Conservation (phyloP, 2,329 filamentous ascomycete species). For the Talaromyces sp. region DNA sequence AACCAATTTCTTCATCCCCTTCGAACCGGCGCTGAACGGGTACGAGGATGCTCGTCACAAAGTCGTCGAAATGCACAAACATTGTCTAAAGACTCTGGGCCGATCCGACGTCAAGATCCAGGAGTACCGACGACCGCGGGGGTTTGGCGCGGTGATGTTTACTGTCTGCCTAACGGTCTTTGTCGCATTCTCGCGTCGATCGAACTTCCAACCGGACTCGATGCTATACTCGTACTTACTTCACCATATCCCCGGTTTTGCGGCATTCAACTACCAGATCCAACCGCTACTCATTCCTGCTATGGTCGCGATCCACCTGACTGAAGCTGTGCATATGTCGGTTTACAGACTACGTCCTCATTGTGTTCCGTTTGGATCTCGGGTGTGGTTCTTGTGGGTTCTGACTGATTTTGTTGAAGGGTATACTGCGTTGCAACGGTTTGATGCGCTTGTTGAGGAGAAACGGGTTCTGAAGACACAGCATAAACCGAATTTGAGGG, state of each 20-base stretch:
- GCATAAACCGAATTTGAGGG: slow-evolving; percentile 16
- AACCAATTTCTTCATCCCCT: slow-evolving; percentile 50
- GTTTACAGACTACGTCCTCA: slow-evolving; percentile 45
- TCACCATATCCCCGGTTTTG: slow-evolving; percentile 53
- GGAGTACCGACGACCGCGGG: slow-evolving; percentile 49
- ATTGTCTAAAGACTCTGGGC: slow-evolving; percentile 56
- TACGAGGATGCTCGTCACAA: slow-evolving; percentile 64
- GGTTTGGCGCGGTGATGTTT: slow-evolving; percentile 52
- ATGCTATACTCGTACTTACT: slow-evolving; percentile 49
- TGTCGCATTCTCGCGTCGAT: slow-evolving; percentile 45
- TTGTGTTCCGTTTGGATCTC: slow-evolving; percentile 46
- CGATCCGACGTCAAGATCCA: slow-evolving; percentile 53
- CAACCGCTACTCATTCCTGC: slow-evolving; percentile 55
- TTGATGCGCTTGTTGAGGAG: slow-evolving; percentile 40
- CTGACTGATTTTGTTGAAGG: slow-evolving; percentile 51
- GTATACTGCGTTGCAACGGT: slow-evolving; percentile 44
- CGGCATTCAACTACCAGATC: slow-evolving; percentile 53
- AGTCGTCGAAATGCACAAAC: slow-evolving; percentile 66
- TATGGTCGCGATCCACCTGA: slow-evolving; percentile 59
- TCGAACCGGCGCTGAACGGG: slow-evolving; percentile 65
- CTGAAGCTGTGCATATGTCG: slow-evolving; percentile 54
- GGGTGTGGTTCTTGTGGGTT: slow-evolving; percentile 53
- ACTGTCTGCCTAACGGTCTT: slow-evolving; percentile 52
- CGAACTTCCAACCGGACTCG: slow-evolving; percentile 51
- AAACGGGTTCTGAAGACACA: slow-evolving; percentile 29